These are phyloP conservation scores for Nicotiana noctiflora DNA, from an alignment of 257 asterid genomes.

Conservation along the genomic window DNA sequence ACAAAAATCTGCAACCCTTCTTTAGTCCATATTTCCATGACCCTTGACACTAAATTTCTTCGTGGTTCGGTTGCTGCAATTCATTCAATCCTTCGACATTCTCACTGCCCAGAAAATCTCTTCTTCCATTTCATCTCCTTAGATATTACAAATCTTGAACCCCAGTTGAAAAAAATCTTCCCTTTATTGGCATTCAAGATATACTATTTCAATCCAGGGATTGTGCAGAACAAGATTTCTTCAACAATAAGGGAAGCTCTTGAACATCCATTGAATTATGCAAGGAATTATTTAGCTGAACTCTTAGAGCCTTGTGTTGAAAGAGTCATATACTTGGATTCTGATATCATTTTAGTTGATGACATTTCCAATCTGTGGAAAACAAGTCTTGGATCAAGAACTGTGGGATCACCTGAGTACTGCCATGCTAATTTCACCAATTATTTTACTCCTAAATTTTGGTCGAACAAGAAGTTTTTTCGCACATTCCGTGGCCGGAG, in stretches of 20 bases:
- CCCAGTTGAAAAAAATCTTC: conserved; percentile 39
- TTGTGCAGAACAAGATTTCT: conserved; percentile 43
- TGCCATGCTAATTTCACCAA: conserved; percentile 66
- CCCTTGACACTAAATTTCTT: conserved; percentile 50
- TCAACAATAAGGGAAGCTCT: conserved; percentile 48
- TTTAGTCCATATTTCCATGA: conserved; percentile 56
- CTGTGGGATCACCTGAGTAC: conserved; percentile 65
- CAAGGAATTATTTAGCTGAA: conserved; percentile 53
- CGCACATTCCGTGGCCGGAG: conserved; percentile 39
- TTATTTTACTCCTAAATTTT: conserved; percentile 49
- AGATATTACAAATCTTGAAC: conserved; percentile 26
- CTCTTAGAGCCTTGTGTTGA: conserved; percentile 45
- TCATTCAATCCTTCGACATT: conserved; percentile 51
- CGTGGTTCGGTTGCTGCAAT: conserved; percentile 70
- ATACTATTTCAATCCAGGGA: conserved; percentile 49
- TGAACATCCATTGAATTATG: conserved; percentile 67
- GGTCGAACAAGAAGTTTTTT: conserved; percentile 35
- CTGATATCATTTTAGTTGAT: conserved; percentile 62
- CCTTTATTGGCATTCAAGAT: conserved; percentile 40
- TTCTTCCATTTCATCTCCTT: conserved; percentile 58
- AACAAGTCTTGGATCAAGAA: conserved; percentile 25
- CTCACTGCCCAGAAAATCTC: conserved; percentile 51
- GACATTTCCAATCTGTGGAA: conserved; percentile 53
- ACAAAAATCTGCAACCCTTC: conserved; percentile 33
- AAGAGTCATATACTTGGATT: conserved; percentile 57